phyloP scores from a whole-genome alignment of 1,284 basidiomycete genomes.

The Heterobasidion annosum region DNA sequence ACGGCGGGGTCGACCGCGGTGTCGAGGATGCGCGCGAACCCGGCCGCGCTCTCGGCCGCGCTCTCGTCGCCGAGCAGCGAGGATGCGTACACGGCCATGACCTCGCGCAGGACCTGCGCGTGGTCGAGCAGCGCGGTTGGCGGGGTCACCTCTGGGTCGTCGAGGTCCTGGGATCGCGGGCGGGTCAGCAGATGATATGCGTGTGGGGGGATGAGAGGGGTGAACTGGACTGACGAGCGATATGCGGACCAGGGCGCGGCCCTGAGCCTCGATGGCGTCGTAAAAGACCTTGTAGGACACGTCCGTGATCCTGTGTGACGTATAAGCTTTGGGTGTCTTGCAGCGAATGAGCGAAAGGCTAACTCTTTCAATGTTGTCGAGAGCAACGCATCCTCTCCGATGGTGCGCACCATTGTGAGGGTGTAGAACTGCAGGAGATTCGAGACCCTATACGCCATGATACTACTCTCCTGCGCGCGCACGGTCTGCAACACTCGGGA shows the following conservation, averaged over 20 bases:
- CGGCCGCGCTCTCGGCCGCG: conserved; percentile 36
- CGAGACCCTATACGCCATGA: conserved; percentile 85
- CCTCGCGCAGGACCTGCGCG: conserved; percentile 75
- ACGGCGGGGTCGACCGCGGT: conserved; percentile 78
- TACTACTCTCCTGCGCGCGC: conserved; percentile 86
- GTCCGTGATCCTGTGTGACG: conserved; percentile 58
- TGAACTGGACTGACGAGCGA: conserved; percentile 45
- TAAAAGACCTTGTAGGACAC: conserved; percentile 79
- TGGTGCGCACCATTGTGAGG: conserved; percentile 86
- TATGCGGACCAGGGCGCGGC: conserved; percentile 63
- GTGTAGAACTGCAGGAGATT: conserved; percentile 94
- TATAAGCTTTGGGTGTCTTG: not conserved
- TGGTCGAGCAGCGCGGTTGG: conserved; percentile 77
- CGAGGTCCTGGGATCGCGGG: conserved; percentile 46
- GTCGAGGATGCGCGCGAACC: conserved; percentile 68
- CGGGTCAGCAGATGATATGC: not conserved
- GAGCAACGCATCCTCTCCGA: conserved; percentile 75
- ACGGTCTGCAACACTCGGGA: conserved; percentile 89
- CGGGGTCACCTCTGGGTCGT: conserved; percentile 70
- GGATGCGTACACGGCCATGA: conserved; percentile 82
- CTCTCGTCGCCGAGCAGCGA: conserved; percentile 53
- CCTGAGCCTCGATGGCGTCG: conserved; percentile 77
- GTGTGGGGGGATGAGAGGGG: not conserved
- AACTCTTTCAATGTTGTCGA: conserved; percentile 78
- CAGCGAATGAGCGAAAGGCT: conserved; percentile 16